phyloP scores from a whole-genome alignment of 306 rosid species.

The Psophocarpus tetragonolobus region DNA sequence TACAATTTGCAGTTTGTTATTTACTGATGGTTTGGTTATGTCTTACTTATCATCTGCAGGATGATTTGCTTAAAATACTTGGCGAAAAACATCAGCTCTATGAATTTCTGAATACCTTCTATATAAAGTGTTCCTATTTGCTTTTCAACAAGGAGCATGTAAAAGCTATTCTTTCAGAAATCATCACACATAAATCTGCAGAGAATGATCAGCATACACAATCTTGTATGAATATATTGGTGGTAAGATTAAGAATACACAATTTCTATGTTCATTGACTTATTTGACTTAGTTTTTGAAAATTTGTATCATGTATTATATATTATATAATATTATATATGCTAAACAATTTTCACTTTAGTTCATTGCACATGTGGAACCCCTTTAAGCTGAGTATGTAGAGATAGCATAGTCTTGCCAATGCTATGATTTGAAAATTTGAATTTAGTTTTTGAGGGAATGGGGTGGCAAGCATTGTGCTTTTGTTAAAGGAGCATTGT shows the following conservation, averaged over 20 bases:
- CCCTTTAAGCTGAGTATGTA: not conserved
- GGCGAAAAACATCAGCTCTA: constrained; percentile 86
- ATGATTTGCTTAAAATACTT: constrained; percentile 78
- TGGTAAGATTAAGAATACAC: constrained; percentile 74
- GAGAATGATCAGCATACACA: constrained; percentile 50
- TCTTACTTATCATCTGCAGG: constrained; percentile 51
- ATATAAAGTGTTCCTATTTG: constrained; percentile 77
- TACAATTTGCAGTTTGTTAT: constrained; percentile 24
- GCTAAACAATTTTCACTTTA: not conserved
- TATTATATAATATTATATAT: too few relatives aligned
- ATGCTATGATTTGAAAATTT: not conserved
- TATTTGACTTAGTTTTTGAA: constrained; percentile 5
- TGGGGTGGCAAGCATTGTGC: not conserved
- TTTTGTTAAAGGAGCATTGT: not conserved
- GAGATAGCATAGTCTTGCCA: not conserved
- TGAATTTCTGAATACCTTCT: constrained; percentile 73
- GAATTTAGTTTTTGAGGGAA: constrained; percentile 18
- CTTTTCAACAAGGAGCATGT: constrained; percentile 97
- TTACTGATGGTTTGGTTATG: constrained; percentile 27
- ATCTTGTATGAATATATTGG: constrained; percentile 78
- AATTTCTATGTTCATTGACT: constrained; percentile 30
- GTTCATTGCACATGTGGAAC: not conserved
- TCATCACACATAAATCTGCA: constrained; percentile 51
- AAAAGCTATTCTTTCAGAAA: constrained; percentile 72
- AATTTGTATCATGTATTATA: constrained; percentile 11